Conservation (phyloP, 225 moss, liverwort and hornwort species). For the Sphagnum contortum region DNA sequence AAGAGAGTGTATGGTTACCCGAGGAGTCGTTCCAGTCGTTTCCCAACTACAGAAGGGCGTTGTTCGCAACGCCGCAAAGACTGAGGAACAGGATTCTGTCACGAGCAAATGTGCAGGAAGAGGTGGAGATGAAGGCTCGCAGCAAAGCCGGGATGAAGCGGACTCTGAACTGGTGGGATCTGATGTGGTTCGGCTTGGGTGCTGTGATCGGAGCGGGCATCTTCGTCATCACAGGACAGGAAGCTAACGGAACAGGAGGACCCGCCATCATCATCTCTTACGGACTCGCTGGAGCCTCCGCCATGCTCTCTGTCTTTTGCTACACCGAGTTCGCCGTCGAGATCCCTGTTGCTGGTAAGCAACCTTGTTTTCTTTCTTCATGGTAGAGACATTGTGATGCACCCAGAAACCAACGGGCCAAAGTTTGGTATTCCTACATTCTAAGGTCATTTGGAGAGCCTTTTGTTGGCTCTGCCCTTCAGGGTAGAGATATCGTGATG, state of each 20-base stretch:
- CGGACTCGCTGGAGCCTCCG: slow-evolving; percentile 12
- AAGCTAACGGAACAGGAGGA: slow-evolving; percentile 12
- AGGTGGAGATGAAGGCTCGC: slow-evolving; percentile 20
- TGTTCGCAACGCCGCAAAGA: slow-evolving; percentile 32
- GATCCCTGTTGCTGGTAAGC: slow-evolving; percentile 20
- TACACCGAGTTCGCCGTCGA: slow-evolving; percentile 28
- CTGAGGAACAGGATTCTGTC: slow-evolving; percentile 34
- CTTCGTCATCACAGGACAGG: slow-evolving; percentile 29
- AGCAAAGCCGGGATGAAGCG: slow-evolving; percentile 28
- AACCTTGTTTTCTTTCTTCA: no score
- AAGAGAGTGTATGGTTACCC: slow-evolving; percentile 24
- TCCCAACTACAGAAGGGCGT: slow-evolving; percentile 34
- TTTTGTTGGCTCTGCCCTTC: no score
- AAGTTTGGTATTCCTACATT: no score
- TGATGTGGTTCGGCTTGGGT: slow-evolving; percentile 28
- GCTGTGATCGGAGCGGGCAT: slow-evolving; percentile 42
- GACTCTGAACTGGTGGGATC: slow-evolving; percentile 39
- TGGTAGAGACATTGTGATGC: no score
- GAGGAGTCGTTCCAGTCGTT: slow-evolving; percentile 64
- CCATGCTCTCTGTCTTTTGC: slow-evolving; percentile 19
- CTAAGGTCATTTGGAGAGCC: no score
- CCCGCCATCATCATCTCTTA: slow-evolving; percentile 28
- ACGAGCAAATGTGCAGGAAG: slow-evolving; percentile 27
- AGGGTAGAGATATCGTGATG: no score
- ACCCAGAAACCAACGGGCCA: no score